Conservation (phyloP, 2,329 filamentous ascomycete genomes). For the Botrytis byssoidea region DNA sequence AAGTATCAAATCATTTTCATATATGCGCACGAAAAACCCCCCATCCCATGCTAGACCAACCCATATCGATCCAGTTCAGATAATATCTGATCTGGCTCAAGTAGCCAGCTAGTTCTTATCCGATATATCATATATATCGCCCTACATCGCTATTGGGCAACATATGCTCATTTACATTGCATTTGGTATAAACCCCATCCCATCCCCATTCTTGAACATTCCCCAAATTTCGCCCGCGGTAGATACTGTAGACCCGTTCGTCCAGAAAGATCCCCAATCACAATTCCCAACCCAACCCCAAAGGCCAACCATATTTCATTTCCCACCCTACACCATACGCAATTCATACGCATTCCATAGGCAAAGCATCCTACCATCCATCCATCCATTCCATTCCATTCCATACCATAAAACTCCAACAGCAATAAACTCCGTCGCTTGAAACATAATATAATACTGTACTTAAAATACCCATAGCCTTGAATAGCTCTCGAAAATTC, state of each 20-base stretch:
- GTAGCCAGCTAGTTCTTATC: neutral
- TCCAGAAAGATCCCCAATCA: constrained; percentile 9
- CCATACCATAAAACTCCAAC: constrained; percentile 4
- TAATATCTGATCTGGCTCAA: neutral
- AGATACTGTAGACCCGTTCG: neutral
- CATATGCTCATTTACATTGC: neutral
- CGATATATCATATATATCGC: neutral
- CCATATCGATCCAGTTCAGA: neutral
- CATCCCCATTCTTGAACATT: constrained; percentile 3
- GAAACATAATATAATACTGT: constrained; percentile 17
- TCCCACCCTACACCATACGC: constrained; percentile 18
- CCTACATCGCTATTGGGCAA: neutral
- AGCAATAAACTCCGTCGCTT: constrained; percentile 21
- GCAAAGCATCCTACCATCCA: neutral
- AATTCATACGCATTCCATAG: neutral
- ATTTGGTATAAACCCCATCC: constrained; percentile 1
- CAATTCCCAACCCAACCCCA: constrained; percentile 16
- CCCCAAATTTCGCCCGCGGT: constrained; percentile 13
- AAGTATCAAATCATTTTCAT: neutral
- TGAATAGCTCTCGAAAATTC: constrained; percentile 17
- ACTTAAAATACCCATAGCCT: constrained; percentile 13
- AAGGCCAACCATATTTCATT: constrained; percentile 14
- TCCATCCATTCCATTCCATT: neutral
- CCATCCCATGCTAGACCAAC: neutral
- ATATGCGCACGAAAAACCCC: neutral